Percentiles rank a stretch among this genome's conserved stretches.
Conservation (phyloP, 2,329 filamentous ascomycete genomes). For the Epichloe baconii region DNA sequence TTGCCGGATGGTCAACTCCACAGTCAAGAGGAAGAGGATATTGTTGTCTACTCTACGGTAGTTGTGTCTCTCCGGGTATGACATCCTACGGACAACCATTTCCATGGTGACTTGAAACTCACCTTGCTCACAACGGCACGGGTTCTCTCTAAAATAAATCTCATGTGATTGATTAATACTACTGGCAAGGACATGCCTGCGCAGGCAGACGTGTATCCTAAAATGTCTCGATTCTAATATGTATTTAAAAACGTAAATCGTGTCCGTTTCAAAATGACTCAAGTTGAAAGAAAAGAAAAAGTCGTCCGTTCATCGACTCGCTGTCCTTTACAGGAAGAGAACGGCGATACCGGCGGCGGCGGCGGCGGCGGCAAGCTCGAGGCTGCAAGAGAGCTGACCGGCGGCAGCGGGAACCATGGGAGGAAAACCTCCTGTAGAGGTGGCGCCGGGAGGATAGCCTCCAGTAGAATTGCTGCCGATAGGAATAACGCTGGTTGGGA, state of each 20-base stretch:
- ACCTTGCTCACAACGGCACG: too few species aligned
- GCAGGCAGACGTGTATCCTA: neutral
- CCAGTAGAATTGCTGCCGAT: neutral
- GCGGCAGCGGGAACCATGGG: conserved; percentile 18
- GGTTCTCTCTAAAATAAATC: neutral
- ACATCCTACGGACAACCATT: too few species aligned
- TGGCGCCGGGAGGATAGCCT: neutral
- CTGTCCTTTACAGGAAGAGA: conserved; percentile 11
- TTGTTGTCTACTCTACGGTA: too few species aligned
- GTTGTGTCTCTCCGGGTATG: too few species aligned
- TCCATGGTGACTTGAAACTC: too few species aligned
- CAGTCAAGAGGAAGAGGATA: too few species aligned
- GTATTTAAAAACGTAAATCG: neutral
- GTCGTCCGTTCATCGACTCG: neutral
- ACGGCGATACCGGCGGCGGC: conserved; percentile 20
- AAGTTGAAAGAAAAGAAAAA: neutral
- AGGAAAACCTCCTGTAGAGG: conserved; percentile 1
- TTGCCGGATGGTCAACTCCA: too few species aligned
- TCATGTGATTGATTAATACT: neutral
- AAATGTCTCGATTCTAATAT: neutral
- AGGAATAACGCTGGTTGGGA: neutral
- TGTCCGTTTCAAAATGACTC: neutral
- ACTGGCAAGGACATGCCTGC: neutral
- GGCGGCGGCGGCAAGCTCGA: conserved; percentile 17
- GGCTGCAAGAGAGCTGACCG: conserved; percentile 17